Evolutionary conservation across 352 stramenopile species (phyloP), one percentile per base, ranked within the genome.

Genomic region (Lagenidium giganteum): DNA sequence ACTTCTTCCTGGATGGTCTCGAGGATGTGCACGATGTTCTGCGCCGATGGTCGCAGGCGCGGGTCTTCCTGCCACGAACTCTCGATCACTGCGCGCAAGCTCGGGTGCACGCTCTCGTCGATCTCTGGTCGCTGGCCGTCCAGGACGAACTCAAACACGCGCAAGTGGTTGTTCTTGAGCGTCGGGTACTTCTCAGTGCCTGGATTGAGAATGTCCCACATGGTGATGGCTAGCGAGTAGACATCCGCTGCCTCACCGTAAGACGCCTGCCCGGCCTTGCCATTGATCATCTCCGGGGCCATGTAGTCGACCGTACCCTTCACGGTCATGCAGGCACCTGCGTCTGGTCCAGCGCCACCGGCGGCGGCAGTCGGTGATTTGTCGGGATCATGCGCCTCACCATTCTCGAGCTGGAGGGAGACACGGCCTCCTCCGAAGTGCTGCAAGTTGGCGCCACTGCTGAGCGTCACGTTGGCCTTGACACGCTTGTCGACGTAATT

Each of bases 121-220:
- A 85, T 18, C 8, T 16, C 42, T 8, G 69, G 71, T 1, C 71
- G 69, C 1, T 40, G 14, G 18, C 71, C 71, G 23, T 56, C 34
- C n/a, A 72, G 50, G 1, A 76, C 70, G 17, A 45, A 18, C 22
- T 77, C 59, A 29, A 75, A 66, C 17, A 84, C 51, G 23, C 61
- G 54, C 2, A 63, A 17, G 14, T 77, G 54, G 18, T 67, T 68
- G 24, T 46, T 47, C 9, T 54, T 51, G 41, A 53, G 35, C 16
- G 39, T 30, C 8, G 61, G 64, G 29, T 56, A 82, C 36, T 68
- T 77, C 2, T 77, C 58, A 3, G 18, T 20, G 2, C 40, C 42
- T 2, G 66, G 67, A 23, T 81, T 48, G 11, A 83, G 43, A 23
- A 84, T 79, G 46, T 83, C 67, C 71, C 75, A 87, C 45, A 84